Evolutionary conservation across 23 red algal species (phyloP).

Genomic region (Gracilaria gracilis): DNA sequence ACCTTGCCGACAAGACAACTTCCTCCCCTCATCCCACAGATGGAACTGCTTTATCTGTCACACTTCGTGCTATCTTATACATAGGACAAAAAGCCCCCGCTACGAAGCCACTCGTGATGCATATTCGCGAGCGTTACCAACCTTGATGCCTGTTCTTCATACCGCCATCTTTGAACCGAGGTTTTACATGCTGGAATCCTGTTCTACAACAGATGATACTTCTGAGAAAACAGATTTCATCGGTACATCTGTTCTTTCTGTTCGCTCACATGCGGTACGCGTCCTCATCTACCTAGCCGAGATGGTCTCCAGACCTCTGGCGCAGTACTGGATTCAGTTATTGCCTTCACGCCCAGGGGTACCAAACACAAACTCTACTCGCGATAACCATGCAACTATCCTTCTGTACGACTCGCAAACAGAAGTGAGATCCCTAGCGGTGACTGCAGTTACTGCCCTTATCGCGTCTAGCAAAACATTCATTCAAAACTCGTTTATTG

Average conservation of each 20-base stretch:
- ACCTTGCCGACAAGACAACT: background rate
- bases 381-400: conserved; percentile 34
- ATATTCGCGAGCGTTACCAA: conserved; percentile 18
- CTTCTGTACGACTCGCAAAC: conserved; percentile 32
- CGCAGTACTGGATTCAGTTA: conserved; percentile 40
- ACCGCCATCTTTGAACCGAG: conserved; percentile 12
- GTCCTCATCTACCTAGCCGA: conserved; percentile 4
- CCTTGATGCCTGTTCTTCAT: conserved; percentile 20
- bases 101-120: conserved; percentile 30
- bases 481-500: conserved; percentile 32
- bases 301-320: conserved; percentile 1
- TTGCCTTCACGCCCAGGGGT: conserved; percentile 19
- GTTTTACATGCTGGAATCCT: background rate
- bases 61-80: background rate
- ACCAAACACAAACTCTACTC: background rate
- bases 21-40: background rate
- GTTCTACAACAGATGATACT: background rate
- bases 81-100: background rate
- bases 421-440: conserved; percentile 12
- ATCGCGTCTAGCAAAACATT: conserved; percentile 28
- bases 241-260: background rate
- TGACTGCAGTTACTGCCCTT: conserved; percentile 20
- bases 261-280: conserved; percentile 10
- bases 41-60: background rate
- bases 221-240: background rate